Conservation (phyloP, 345 rosid genomes). For the Turritis glabra region DNA sequence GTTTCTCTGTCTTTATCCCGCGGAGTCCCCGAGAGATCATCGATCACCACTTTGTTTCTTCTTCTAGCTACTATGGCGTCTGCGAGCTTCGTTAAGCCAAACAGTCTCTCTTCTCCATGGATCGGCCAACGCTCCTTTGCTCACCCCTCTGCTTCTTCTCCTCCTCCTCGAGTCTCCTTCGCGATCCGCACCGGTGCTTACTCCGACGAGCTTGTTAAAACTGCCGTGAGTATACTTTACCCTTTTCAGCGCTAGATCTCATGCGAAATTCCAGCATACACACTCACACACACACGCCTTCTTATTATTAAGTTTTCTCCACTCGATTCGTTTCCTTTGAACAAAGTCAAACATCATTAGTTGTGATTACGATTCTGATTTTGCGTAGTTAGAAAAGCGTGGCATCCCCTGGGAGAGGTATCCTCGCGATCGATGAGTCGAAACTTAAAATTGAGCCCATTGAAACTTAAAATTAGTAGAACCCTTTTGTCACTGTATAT, state of each 20-base stretch:
- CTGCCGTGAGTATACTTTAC: conserved; percentile 63
- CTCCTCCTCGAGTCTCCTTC: conserved; percentile 61
- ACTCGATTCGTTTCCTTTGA: conserved; percentile 1
- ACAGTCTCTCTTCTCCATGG: conserved; percentile 67
- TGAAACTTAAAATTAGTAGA: not conserved
- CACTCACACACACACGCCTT: too few species aligned
- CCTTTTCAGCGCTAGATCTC: too few species aligned
- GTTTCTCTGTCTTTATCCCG: conserved; percentile 1
- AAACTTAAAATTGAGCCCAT: too few species aligned
- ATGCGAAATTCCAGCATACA: not conserved
- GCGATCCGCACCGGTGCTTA: conserved; percentile 78
- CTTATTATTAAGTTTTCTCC: not conserved
- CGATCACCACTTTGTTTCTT: not conserved
- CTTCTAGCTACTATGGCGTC: conserved; percentile 61
- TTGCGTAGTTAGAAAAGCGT: conserved; percentile 57
- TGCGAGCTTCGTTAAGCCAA: conserved; percentile 67
- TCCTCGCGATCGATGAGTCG: conserved; percentile 94
- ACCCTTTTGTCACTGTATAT: not conserved
- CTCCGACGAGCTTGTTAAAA: conserved; percentile 87
- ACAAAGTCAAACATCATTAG: conserved; percentile 14
- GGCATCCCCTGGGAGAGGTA: conserved; percentile 94
- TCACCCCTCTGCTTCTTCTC: conserved; percentile 43
- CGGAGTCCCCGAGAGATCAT: conserved; percentile 52
- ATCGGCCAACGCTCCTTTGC: conserved; percentile 63
- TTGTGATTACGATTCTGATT: not conserved